These are phyloP conservation scores for Trypanosoma platydactyli DNA, from an alignment of 208 protist species.

Conservation along the genomic window DNA sequence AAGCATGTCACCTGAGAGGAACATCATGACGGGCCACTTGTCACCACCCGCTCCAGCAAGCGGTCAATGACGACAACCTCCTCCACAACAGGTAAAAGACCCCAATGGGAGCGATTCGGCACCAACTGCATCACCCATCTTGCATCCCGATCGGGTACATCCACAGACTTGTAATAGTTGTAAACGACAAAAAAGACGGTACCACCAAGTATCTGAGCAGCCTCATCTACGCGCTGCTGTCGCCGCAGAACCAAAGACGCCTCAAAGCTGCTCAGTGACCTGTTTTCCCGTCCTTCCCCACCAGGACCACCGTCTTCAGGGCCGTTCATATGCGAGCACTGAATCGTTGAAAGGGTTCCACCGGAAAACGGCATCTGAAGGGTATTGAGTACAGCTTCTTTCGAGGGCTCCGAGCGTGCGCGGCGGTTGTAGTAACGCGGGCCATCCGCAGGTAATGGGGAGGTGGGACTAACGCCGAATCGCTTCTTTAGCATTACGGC, in stretches of 20 bases:
- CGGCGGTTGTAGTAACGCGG: not conserved
- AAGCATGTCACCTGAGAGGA: not conserved
- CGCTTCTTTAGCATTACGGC: conserved; percentile 22
- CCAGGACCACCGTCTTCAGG: not conserved
- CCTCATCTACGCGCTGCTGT: conserved; percentile 26
- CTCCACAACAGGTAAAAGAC: conserved; percentile 66
- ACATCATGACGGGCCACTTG: not conserved
- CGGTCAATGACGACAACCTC: conserved; percentile 77
- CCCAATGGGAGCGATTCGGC: conserved; percentile 63
- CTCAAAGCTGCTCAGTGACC: conserved; percentile 11
- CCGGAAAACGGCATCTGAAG: no score
- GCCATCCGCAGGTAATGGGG: not conserved
- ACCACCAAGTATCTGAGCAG: conserved; percentile 33
- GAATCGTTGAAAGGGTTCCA: not conserved
- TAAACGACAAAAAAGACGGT: conserved; percentile 53
- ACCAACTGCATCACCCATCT: conserved; percentile 56
- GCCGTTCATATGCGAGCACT: not conserved
- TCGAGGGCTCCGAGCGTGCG: not conserved
- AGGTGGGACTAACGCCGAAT: conserved; percentile 23
- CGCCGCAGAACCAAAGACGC: conserved; percentile 44
- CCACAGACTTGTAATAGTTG: conserved; percentile 57
- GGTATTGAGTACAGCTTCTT: no score
- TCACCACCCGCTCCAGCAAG: conserved; percentile 35
- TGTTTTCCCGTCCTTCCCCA: no score
- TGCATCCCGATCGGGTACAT: conserved; percentile 56